Evolutionary conservation across 257 asterid species (phyloP).

Genomic region (Agastache rugosa): DNA sequence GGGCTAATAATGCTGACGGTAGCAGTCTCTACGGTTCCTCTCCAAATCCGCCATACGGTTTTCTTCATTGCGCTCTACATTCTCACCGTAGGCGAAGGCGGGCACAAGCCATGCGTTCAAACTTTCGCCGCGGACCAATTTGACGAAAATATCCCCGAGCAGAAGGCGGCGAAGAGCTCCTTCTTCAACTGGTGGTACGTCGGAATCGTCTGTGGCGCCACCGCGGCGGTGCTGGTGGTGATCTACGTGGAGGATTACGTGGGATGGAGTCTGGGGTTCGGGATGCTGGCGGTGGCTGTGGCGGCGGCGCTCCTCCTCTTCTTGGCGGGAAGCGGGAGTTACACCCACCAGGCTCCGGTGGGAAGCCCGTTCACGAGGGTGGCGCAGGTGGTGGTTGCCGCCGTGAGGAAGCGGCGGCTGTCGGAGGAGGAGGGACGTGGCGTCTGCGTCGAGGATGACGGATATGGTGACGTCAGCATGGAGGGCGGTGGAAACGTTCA

Average conservation of each 20-base stretch:
- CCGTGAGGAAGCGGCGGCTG: slow-evolving; percentile 54
- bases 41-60: slow-evolving; percentile 38
- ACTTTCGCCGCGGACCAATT: slow-evolving; percentile 83
- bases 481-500: slow-evolving; percentile 30
- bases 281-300: slow-evolving; percentile 59
- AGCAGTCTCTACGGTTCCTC: slow-evolving; percentile 48
- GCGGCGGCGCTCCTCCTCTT: slow-evolving; percentile 56
- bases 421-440: slow-evolving; percentile 38
- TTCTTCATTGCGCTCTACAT: slow-evolving; percentile 70
- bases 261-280: slow-evolving; percentile 64
- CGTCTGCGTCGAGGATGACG: slow-evolving; percentile 34
- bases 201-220: slow-evolving; percentile 68
- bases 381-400: slow-evolving; percentile 71
- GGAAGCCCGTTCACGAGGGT: slow-evolving; percentile 82
- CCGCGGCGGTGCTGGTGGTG: slow-evolving; percentile 60
- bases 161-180: slow-evolving; percentile 59
- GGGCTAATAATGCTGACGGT: slow-evolving; percentile 53
- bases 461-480: not conserved
- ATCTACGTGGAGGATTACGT: slow-evolving; percentile 68
- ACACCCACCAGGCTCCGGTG: slow-evolving; percentile 55
- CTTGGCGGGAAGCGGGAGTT: slow-evolving; percentile 49
- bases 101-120: slow-evolving; percentile 82
- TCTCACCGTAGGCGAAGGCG: slow-evolving; percentile 67
- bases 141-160: slow-evolving; percentile 51
- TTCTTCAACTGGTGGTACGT: slow-evolving; percentile 91